phyloP scores from a whole-genome alignment of 2,329 filamentous ascomycete species.

The Scolecobasidium constrictum region DNA sequence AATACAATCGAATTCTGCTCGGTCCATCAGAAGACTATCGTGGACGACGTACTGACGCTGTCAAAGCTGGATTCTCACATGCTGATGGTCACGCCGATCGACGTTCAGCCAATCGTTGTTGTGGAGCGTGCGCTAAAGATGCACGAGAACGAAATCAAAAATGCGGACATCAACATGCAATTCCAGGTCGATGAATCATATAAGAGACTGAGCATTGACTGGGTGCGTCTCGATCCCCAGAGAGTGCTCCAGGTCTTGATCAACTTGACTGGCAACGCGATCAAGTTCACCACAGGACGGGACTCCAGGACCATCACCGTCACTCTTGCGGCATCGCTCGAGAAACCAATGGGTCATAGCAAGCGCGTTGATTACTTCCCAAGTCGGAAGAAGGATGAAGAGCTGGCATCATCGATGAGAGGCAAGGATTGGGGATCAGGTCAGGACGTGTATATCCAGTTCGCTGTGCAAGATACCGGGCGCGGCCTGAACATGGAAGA shows the following conservation, averaged over 20 bases:
- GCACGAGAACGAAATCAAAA: constrained; percentile 65
- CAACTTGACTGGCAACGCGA: constrained; percentile 81
- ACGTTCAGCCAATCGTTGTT: constrained; percentile 55
- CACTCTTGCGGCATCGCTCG: constrained; percentile 51
- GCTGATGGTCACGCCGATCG: constrained; percentile 59
- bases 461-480: constrained; percentile 68
- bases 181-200: constrained; percentile 55
- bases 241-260: constrained; percentile 82
- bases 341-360: constrained; percentile 36
- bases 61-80: constrained; percentile 62
- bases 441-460: constrained; percentile 53
- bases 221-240: constrained; percentile 63
- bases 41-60: constrained; percentile 36
- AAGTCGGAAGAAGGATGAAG: constrained; percentile 38
- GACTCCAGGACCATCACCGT: constrained; percentile 54
- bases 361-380: constrained; percentile 51
- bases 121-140: constrained; percentile 62
- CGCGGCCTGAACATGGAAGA: constrained; percentile 61
- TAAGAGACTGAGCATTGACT: constrained; percentile 46
- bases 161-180: constrained; percentile 55
- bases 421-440: constrained; percentile 60
- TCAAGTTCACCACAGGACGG: constrained; percentile 71
- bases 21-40: constrained; percentile 60
- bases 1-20: constrained; percentile 70
- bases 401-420: constrained; percentile 23